Evolutionary conservation across 495 filamentous ascomycete species (phyloP).

Genomic region (Penicillium goetzii): DNA sequence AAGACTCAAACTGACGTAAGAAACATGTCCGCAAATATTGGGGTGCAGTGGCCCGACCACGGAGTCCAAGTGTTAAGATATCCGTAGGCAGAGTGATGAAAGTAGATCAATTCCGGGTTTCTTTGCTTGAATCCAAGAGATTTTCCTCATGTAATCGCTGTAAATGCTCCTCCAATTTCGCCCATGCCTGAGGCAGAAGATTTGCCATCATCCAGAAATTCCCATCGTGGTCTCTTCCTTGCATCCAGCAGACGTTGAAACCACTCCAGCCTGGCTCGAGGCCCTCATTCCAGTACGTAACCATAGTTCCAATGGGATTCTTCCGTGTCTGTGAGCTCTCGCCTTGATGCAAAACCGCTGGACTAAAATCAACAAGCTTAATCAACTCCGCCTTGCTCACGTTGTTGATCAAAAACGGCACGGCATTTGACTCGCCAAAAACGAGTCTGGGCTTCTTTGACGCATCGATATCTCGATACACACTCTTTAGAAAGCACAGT

Average conservation of each 20-base stretch:
- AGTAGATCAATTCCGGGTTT: not conserved
- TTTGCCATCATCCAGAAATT: constrained; percentile 27
- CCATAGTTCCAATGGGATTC: constrained; percentile 25
- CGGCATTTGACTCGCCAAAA: constrained; percentile 18
- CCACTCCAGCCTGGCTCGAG: constrained; percentile 15
- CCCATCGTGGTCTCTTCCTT: constrained; percentile 21
- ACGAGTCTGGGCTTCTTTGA: constrained; percentile 11
- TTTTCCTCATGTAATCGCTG: not conserved
- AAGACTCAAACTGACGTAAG: too few relatives aligned
- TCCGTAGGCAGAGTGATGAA: too few relatives aligned
- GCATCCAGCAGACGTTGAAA: constrained; percentile 23
- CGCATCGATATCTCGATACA: constrained; percentile 18
- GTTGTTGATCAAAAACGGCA: constrained; percentile 23
- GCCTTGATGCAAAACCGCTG: constrained; percentile 19
- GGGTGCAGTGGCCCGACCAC: too few relatives aligned
- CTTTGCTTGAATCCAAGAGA: not conserved
- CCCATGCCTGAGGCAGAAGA: constrained; percentile 21
- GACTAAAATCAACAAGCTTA: constrained; percentile 15
- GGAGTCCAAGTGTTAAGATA: too few relatives aligned
- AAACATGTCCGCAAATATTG: too few relatives aligned
- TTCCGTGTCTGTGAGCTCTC: constrained; percentile 15
- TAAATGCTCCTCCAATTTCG: constrained; percentile 22
- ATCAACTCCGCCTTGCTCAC: constrained; percentile 25
- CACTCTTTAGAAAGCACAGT: constrained; percentile 9
- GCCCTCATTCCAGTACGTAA: constrained; percentile 23